Evolutionary conservation across 148 eudicot genomes (phyloP).

Genomic region (Diospyros lotus): DNA sequence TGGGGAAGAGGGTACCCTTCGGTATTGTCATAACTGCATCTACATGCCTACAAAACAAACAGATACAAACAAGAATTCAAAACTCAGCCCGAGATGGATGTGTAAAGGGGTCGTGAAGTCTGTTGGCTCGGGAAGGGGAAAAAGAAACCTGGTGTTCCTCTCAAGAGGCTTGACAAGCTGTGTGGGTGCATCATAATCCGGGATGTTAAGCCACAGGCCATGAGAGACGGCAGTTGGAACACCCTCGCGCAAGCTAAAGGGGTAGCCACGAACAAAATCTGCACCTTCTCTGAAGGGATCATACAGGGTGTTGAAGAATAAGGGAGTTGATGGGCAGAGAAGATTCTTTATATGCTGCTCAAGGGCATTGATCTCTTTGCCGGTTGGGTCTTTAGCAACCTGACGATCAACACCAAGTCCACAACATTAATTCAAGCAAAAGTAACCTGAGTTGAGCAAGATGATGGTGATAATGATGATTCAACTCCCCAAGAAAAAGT

Average conservation of each 20-base stretch:
- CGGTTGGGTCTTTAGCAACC: conserved; percentile 69
- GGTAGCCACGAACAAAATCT: conserved; percentile 58
- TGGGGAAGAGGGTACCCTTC: conserved; percentile 58
- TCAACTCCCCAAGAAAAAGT: background rate
- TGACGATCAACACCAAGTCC: conserved; percentile 15
- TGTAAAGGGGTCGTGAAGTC: background rate
- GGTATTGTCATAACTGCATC: conserved; percentile 68
- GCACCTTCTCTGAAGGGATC: conserved; percentile 58
- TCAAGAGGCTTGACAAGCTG: conserved; percentile 70
- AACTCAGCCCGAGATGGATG: background rate
- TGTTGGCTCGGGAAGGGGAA: background rate
- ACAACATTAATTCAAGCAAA: background rate
- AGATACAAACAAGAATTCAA: background rate
- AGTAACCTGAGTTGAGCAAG: background rate
- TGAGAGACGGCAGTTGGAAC: conserved; percentile 70
- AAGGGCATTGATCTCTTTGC: conserved; percentile 57
- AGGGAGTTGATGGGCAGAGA: conserved; percentile 53
- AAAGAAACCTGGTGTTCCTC: conserved; percentile 46
- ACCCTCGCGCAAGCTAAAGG: conserved; percentile 62
- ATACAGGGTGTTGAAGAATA: conserved; percentile 65
- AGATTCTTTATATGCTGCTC: conserved; percentile 66
- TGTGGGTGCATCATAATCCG: conserved; percentile 73
- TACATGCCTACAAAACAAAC: conserved; percentile 35
- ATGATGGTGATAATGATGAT: background rate
- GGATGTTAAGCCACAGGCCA: conserved; percentile 71